Evolutionary conservation across 345 rosid genomes (phyloP).

Genomic region (Camelina laxa): DNA sequence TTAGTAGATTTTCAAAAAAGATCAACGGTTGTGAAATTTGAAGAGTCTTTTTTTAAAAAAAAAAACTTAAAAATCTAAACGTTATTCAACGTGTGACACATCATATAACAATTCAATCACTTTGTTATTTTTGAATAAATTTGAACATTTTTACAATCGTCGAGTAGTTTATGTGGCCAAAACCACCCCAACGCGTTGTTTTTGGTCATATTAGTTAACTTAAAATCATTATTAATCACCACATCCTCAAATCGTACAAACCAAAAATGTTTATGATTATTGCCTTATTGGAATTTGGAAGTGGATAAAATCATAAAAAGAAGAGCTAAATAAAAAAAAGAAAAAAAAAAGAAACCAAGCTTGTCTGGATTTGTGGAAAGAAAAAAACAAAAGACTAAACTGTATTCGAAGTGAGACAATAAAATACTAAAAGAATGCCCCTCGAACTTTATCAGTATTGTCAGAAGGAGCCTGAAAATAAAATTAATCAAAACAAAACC

Average conservation of each 20-base stretch:
- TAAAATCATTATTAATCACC: not conserved
- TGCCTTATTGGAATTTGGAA: not conserved
- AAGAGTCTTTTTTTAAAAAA: too few relatives aligned
- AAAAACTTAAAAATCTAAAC: too few relatives aligned
- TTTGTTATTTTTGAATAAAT: too few relatives aligned
- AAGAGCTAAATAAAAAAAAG: too few relatives aligned
- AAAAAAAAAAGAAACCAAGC: not conserved
- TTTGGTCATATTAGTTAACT: not conserved
- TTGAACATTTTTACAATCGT: too few relatives aligned
- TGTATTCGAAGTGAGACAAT: not conserved
- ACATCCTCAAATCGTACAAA: not conserved
- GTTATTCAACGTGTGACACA: not conserved
- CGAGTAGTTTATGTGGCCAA: not conserved
- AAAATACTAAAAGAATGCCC: constrained; percentile 2
- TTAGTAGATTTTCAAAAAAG: too few relatives aligned
- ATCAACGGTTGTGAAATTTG: too few relatives aligned
- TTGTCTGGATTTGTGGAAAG: not conserved
- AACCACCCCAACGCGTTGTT: not conserved
- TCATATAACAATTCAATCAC: not conserved
- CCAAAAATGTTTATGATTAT: constrained; percentile 1
- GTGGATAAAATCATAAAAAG: not conserved
- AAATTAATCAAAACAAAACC: not conserved
- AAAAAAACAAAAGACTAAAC: not conserved
- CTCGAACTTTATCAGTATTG: constrained; percentile 34
- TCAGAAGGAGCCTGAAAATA: constrained; percentile 25